Evolutionary conservation across 2,329 filamentous ascomycete genomes (phyloP), one percentile per base, ranked within the genome.

Genomic region (Magnaporthiopsis poae): DNA sequence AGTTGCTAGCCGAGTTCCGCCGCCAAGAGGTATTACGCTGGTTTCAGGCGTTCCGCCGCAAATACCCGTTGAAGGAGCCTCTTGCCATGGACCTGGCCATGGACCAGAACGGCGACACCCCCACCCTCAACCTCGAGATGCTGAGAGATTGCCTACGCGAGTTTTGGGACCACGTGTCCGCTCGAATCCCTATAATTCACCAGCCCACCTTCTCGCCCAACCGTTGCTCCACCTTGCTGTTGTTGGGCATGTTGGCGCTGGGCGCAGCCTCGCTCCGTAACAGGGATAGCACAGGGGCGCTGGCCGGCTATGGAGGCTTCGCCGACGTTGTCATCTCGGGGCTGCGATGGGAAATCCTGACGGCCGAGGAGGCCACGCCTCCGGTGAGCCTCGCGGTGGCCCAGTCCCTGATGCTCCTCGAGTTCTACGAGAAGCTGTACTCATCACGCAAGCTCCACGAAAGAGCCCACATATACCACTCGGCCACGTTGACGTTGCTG

Each of bases 371-470:
- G 72, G 94, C 94, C 70, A 83, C 88, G 25, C 91, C 93, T 0
- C 91, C 92, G 0, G 91, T 92, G 0, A 90, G 90, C 71, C 78
- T 97, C 2, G 96, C 92, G 91, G 88, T 95, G 0, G 94, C 95
- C 69, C 92, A 96, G 74, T 88, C 92, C 0, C 79, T 96, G 61
- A 78, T 97, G 1, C 80, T 96, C 3, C 80, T 97, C 1, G 93
- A 97, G 74, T 86, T 93, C 5, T 96, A 94, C 72, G 92, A 97
- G 78, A 97, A 96, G 81, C 90, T 96, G 84, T 95, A 91, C 75
- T 91, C 90, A 1, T 92, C 91, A 0, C 84, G 91, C 60, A 84
- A 86, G 21, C 80, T 96, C 33, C 92, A 97, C 76, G 93, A 96
- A 75, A 84, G 92, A 70, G 90, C 92, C 0, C 91, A 96, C 71